Percentiles rank a stretch among this genome's conserved stretches.
Conservation (phyloP, 352 stramenopile genomes). For the Phytopythium aichiense region DNA sequence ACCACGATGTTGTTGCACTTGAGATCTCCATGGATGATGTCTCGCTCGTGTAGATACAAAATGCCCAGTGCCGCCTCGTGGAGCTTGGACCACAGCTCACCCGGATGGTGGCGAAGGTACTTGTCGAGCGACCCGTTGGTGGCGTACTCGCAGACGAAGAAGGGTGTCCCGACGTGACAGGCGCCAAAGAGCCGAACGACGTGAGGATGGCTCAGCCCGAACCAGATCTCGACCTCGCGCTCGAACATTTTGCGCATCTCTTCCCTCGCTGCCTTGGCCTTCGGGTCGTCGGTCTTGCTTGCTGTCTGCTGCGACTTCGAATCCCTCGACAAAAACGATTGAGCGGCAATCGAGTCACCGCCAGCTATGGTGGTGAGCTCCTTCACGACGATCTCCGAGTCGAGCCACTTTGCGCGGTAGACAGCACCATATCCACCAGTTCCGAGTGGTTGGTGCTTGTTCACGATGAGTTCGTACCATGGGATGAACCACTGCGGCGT, state of each 20-base stretch:
- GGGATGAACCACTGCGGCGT: conserved; percentile 1
- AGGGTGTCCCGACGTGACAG: conserved; percentile 13
- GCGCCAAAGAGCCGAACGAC: conserved; percentile 16
- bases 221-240: conserved; percentile 6
- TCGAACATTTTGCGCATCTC: conserved; percentile 2
- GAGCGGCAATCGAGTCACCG: background rate
- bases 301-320: background rate
- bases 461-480: background rate
- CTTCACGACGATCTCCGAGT: conserved; percentile 14
- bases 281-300: background rate
- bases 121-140: conserved; percentile 14
- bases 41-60: conserved; percentile 22
- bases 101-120: conserved; percentile 16
- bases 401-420: conserved; percentile 12
- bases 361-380: background rate
- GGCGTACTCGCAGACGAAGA: conserved; percentile 24
- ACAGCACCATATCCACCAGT: conserved; percentile 5
- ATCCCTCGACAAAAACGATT: background rate
- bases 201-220: conserved; percentile 14
- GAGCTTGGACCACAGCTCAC: conserved; percentile 24
- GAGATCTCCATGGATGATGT: conserved; percentile 30
- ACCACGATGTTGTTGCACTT: conserved; percentile 34
- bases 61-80: conserved; percentile 22
- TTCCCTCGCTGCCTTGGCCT: background rate
- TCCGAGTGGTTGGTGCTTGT: background rate